Conservation (phyloP, 306 rosid species). For the Betula pendula region DNA sequence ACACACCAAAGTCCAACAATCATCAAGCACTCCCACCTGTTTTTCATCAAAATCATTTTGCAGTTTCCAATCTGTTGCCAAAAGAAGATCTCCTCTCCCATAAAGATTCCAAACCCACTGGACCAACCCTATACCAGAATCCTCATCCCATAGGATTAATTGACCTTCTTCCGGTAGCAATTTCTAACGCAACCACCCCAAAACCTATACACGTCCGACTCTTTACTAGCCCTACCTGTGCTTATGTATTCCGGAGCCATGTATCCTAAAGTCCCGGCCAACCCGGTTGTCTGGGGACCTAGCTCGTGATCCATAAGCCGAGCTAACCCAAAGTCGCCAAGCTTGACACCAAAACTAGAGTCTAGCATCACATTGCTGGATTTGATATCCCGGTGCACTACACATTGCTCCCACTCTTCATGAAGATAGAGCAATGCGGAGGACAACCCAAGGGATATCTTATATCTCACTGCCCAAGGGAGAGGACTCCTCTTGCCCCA, state of each 20-base stretch:
- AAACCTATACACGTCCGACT: slow-evolving; percentile 32
- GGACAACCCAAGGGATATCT: slow-evolving; percentile 29
- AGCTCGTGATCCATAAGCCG: slow-evolving; percentile 31
- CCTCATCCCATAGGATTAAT: background rate
- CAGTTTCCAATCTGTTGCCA: background rate
- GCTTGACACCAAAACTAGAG: slow-evolving; percentile 31
- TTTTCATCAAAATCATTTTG: background rate
- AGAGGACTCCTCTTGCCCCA: slow-evolving; percentile 18
- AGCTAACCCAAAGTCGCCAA: slow-evolving; percentile 45
- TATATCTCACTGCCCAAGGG: slow-evolving; percentile 27
- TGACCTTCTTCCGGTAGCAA: slow-evolving; percentile 19
- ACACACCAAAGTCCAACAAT: slow-evolving; percentile 22
- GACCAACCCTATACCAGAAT: background rate
- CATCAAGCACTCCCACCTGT: slow-evolving; percentile 10
- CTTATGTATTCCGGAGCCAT: slow-evolving; percentile 34
- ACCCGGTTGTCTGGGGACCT: slow-evolving; percentile 27
- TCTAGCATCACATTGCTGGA: slow-evolving; percentile 42
- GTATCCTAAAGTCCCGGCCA: slow-evolving; percentile 37
- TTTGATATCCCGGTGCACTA: slow-evolving; percentile 36
- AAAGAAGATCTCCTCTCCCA: background rate
- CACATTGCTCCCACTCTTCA: slow-evolving; percentile 42
- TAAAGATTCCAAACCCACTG: slow-evolving; percentile 6
- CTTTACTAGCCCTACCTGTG: slow-evolving; percentile 37
- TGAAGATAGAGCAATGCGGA: slow-evolving; percentile 36
- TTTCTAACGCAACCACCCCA: slow-evolving; percentile 37